Conservation (phyloP, 225 moss, liverwort and hornwort species). For the Thuidium tamariscinum region DNA sequence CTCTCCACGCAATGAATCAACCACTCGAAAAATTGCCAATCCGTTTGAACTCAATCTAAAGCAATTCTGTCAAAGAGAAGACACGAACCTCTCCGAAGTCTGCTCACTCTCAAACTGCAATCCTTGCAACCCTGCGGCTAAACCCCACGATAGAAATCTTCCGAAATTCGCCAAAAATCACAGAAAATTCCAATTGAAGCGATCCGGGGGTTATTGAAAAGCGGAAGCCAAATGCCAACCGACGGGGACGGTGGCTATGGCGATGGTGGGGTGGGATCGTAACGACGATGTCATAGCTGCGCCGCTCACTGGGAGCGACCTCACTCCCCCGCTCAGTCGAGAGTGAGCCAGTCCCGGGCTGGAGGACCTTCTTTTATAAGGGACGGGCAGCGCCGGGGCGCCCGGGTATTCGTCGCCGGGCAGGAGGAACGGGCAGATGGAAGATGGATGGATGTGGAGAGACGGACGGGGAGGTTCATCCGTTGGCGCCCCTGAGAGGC, state of each 20-base stretch:
- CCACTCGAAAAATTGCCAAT: neutral
- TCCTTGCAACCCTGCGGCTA: neutral
- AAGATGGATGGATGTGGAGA: neutral
- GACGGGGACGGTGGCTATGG: neutral
- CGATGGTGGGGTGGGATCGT: neutral
- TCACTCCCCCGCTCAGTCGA: slow-evolving; percentile 18
- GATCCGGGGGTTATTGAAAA: neutral
- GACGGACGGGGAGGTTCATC: neutral
- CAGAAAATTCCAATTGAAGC: neutral
- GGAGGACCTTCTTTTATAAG: neutral
- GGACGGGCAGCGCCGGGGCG: neutral
- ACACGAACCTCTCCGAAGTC: neutral
- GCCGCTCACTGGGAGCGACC: slow-evolving; percentile 11
- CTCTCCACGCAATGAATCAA: neutral
- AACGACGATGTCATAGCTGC: neutral
- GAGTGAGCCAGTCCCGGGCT: neutral
- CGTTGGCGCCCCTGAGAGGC: neutral
- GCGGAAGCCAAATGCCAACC: neutral
- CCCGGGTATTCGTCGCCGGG: neutral
- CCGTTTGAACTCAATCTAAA: neutral
- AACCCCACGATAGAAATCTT: neutral
- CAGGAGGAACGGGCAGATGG: neutral
- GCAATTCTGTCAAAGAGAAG: neutral
- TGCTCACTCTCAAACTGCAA: neutral
- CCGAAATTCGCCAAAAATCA: neutral